Percentiles rank a stretch among this genome's conserved stretches.
phyloP scores from a whole-genome alignment of 352 stramenopile species.

The Pythium aquatile region DNA sequence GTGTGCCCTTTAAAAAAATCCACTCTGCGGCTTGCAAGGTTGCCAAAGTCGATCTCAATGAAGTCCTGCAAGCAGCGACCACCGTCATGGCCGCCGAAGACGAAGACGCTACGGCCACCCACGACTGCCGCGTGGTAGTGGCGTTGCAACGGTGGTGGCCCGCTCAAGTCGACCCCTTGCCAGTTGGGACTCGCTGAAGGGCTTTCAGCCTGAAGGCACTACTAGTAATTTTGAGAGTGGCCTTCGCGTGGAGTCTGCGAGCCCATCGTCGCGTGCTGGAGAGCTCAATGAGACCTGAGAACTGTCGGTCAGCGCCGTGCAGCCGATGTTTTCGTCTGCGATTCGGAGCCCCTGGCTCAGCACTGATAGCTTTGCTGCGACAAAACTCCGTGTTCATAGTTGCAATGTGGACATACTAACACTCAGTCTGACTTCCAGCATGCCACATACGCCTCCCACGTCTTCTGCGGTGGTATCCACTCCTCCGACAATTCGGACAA shows the following conservation, averaged over 20 bases:
- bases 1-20: slow-evolving; percentile 79
- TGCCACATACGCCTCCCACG: not conserved
- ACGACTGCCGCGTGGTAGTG: slow-evolving; percentile 96
- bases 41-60: slow-evolving; percentile 87
- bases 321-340: too few relatives aligned
- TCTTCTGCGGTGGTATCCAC: not conserved
- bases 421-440: too few relatives aligned
- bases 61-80: slow-evolving; percentile 95
- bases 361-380: too few relatives aligned
- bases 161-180: slow-evolving; percentile 76
- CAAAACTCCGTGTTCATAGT: too few relatives aligned
- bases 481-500: not conserved
- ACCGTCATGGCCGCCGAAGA: slow-evolving; percentile 97
- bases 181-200: slow-evolving; percentile 51
- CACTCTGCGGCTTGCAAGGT: slow-evolving; percentile 38
- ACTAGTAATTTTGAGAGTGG: too few relatives aligned
- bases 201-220: too few relatives aligned
- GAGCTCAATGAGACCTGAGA: too few relatives aligned
- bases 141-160: slow-evolving; percentile 83
- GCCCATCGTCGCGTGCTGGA: too few relatives aligned
- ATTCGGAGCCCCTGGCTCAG: too few relatives aligned
- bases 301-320: too few relatives aligned
- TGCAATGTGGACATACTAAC: too few relatives aligned
- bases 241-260: too few relatives aligned
- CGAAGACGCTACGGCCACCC: slow-evolving; percentile 91